Conservation (phyloP, 345 rosid genomes). For the Ceriops tagal region DNA sequence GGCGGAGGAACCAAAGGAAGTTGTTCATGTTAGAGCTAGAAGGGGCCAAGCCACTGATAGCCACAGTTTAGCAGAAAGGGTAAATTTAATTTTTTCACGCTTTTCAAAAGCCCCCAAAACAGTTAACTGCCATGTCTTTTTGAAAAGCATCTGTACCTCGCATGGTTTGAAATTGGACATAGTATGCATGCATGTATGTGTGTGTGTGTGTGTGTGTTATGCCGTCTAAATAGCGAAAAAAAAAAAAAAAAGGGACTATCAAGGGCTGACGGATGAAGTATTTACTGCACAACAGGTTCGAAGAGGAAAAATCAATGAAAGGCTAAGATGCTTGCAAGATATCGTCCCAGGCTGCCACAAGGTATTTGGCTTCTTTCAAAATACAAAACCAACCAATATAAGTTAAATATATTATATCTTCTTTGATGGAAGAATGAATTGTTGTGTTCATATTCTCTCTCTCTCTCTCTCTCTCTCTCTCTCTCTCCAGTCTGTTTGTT, state of each 20-base stretch:
- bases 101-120: not conserved
- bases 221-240: too few relatives aligned
- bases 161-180: too few relatives aligned
- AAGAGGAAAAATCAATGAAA: slow-evolving; percentile 67
- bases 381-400: not conserved
- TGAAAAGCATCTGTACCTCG: too few relatives aligned
- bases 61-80: slow-evolving; percentile 95
- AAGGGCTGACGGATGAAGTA: not conserved
- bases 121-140: too few relatives aligned
- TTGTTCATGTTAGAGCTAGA: slow-evolving; percentile 89
- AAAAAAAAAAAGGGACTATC: too few relatives aligned
- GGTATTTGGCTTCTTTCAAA: slow-evolving; percentile 20
- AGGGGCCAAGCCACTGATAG: slow-evolving; percentile 95
- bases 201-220: too few relatives aligned
- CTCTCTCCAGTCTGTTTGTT: not conserved
- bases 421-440: not conserved
- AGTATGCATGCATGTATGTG: too few relatives aligned
- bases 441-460: not conserved
- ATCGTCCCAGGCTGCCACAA: slow-evolving; percentile 75
- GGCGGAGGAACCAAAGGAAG: slow-evolving; percentile 51
- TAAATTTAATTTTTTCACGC: slow-evolving; percentile 9
- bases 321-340: slow-evolving; percentile 56
- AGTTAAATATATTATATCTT: not conserved
- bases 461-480: too few relatives aligned
- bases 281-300: slow-evolving; percentile 35